These are phyloP conservation scores for Yamadazyma spencermartinsiae DNA, from an alignment of 1,139 yeast genomes.

Conservation along the genomic window DNA sequence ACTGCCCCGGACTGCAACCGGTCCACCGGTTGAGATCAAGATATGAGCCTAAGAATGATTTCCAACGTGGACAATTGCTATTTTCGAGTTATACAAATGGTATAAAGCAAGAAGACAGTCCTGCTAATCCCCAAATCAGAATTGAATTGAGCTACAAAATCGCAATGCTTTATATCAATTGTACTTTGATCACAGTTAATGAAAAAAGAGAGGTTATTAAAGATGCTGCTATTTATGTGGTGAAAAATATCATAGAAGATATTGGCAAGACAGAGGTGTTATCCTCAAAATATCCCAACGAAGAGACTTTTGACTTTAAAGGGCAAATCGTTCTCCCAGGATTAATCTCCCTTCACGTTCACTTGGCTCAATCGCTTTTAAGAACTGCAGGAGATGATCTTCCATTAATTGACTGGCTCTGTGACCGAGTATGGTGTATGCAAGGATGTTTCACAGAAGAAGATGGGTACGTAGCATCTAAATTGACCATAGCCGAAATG, in stretches of 20 bases:
- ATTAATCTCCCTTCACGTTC: constrained; percentile 13
- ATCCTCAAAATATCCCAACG: constrained; percentile 6
- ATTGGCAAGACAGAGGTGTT: constrained; percentile 11
- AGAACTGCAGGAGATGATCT: constrained; percentile 22
- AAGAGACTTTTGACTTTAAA: constrained; percentile 8
- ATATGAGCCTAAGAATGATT: too few species aligned
- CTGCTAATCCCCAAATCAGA: too few species aligned
- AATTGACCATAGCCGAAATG: constrained; percentile 22
- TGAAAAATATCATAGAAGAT: constrained; percentile 7
- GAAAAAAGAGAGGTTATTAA: constrained; percentile 9
- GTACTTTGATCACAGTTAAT: constrained; percentile 13
- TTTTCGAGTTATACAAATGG: too few species aligned
- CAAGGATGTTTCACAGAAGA: constrained; percentile 23
- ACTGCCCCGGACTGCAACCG: not conserved
- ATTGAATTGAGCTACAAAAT: not conserved
- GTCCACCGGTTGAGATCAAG: not conserved
- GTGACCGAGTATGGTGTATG: constrained; percentile 25
- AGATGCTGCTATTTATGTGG: constrained; percentile 11
- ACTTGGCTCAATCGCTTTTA: constrained; percentile 17
- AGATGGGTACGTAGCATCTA: constrained; percentile 23
- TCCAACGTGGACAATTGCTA: too few species aligned
- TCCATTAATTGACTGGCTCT: constrained; percentile 22
- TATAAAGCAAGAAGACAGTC: too few species aligned
- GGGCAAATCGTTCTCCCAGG: constrained; percentile 14
- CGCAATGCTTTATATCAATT: constrained; percentile 10